A percentile compares a stretch with the other conserved stretches of the same genome.
These are phyloP conservation scores for Endotrypanum monterogeii DNA, from an alignment of 208 protist genomes.

Conservation along the genomic window DNA sequence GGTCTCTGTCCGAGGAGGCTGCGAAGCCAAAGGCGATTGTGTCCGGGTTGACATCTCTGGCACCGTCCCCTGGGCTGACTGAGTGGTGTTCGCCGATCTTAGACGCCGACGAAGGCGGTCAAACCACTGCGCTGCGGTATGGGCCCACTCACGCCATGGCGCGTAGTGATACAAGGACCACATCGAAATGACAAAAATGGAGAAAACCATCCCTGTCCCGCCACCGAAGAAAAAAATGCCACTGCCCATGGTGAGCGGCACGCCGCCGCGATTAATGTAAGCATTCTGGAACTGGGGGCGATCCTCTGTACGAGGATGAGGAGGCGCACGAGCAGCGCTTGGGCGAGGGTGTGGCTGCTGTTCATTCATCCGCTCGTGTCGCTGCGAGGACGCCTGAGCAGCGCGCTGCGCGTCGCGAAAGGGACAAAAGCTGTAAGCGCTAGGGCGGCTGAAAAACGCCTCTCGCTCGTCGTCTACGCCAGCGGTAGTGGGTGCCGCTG, in stretches of 20 bases:
- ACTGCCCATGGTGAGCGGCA: conserved; percentile 48
- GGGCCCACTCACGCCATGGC: conserved; percentile 47
- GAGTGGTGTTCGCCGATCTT: conserved; percentile 2
- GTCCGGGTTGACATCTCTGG: conserved; percentile 6
- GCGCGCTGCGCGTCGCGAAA: conserved; percentile 4
- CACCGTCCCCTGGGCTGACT: not conserved
- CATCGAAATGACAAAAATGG: conserved; percentile 32
- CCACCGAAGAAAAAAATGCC: conserved; percentile 55
- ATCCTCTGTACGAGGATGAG: conserved; percentile 34
- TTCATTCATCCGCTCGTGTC: not conserved
- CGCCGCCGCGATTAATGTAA: conserved; percentile 23
- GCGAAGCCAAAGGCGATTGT: not conserved
- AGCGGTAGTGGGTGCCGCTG: conserved; percentile 1
- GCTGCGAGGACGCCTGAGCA: not conserved
- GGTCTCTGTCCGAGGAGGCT: not conserved
- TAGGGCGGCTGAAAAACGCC: conserved; percentile 31
- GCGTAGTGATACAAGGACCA: conserved; percentile 51
- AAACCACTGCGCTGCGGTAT: conserved; percentile 8
- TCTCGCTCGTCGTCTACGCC: conserved; percentile 12
- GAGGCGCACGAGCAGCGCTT: conserved; percentile 46
- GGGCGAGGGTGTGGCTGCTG: conserved; percentile 43
- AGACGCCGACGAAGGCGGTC: conserved; percentile 9
- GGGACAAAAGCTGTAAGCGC: conserved; percentile 27
- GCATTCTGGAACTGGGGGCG: conserved; percentile 17
- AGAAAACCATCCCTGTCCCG: conserved; percentile 34